These are phyloP conservation scores for Adenanthera pavonina DNA, from an alignment of 306 rosid genomes.

Conservation along the genomic window DNA sequence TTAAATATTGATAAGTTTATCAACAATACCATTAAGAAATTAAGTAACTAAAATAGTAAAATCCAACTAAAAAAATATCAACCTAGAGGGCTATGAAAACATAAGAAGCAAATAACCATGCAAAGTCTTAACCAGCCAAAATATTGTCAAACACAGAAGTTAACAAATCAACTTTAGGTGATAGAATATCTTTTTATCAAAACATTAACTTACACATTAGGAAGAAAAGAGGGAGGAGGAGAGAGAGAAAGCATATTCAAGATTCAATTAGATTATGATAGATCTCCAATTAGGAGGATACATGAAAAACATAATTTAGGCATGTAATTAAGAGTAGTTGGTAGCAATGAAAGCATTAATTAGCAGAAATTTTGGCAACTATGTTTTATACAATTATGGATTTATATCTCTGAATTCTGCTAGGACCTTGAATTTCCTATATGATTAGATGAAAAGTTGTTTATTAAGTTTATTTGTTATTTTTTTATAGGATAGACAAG, in stretches of 20 bases:
- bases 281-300: neutral
- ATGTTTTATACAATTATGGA: too few species aligned
- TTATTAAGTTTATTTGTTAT: neutral
- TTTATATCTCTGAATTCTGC: too few species aligned
- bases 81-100: too few species aligned
- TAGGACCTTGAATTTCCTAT: neutral
- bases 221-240: neutral
- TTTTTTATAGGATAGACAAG: neutral
- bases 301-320: neutral
- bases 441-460: neutral
- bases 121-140: neutral
- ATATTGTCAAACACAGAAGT: neutral
- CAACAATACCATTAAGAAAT: too few species aligned
- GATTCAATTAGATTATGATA: neutral
- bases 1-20: too few species aligned
- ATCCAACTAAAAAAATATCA: too few species aligned
- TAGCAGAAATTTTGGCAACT: neutral
- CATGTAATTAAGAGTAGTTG: neutral
- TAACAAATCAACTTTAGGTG: neutral
- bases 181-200: neutral
- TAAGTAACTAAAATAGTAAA: too few species aligned
- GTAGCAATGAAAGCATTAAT: too few species aligned
- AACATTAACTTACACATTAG: neutral
- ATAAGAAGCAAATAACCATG: slow-evolving; percentile 4
- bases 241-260: neutral